Conservation (phyloP, 1,284 basidiomycete genomes). For the Wallemia hederae region DNA sequence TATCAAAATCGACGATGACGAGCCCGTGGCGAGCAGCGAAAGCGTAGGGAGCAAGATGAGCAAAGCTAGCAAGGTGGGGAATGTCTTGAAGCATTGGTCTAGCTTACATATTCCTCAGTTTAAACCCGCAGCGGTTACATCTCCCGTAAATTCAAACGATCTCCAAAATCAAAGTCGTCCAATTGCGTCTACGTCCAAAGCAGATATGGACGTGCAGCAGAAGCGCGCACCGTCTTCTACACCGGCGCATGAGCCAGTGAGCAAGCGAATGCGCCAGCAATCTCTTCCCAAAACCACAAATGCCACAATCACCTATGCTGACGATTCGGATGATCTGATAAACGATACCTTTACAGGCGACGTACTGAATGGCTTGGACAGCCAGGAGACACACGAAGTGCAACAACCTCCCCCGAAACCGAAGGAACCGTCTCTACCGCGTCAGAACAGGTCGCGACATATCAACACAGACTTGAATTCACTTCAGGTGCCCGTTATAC, state of each 20-base stretch:
- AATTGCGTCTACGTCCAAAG: neutral
- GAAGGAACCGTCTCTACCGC: neutral
- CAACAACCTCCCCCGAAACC: neutral
- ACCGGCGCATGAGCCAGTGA: neutral
- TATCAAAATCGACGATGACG: neutral
- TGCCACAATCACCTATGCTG: neutral
- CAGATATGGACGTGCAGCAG: neutral
- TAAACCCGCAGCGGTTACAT: neutral
- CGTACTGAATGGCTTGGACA: neutral
- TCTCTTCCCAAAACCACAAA: neutral
- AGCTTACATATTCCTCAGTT: neutral
- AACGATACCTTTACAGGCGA: neutral
- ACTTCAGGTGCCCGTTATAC: neutral
- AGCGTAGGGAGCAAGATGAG: neutral
- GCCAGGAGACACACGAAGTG: neutral
- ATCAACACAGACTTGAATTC: neutral
- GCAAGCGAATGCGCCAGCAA: neutral
- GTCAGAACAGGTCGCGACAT: neutral
- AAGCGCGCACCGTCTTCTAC: neutral
- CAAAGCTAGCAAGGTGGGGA: neutral
- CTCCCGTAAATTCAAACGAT: neutral
- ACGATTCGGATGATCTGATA: neutral
- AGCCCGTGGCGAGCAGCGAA: neutral
- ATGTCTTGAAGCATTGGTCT: neutral
- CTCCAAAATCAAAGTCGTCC: no score